Base-by-base conservation (phyloP, 108 stramenopile genomes). In the Cylindrotheca closterium region DNA sequence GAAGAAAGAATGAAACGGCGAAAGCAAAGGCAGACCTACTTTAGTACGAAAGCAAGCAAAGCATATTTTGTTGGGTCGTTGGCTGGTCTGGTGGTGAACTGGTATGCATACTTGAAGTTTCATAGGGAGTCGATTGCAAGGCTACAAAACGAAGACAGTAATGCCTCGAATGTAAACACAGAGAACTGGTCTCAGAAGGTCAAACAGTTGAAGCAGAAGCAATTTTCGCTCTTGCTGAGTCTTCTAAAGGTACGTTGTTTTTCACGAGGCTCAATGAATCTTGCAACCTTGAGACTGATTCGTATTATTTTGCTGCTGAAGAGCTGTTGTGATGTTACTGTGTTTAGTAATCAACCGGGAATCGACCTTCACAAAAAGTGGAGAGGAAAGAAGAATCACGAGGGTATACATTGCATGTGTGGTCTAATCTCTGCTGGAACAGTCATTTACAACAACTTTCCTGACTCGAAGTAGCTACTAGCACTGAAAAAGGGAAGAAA, bases 311-410 rank as follows among this genome's bases (percentile, higher is more conserved):
- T 31, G 30, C 21, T 37, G 1, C 17, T 58, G 8, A 45, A 81
- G 79, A 85, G 84, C 50, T 73, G 72, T 12, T 84, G 84, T 48
- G 89, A 94, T 42, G 72, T 87, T 30, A 67, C 78, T 7, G 89
- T 91, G 3, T 94, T 94, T 58, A 86, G 88, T 47, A 94, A 94
- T 79, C 87, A 88, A 49, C 79, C 85, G 32, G 89, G 92, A 2
- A 62, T 91, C 37, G 88, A 91, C 64, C 70, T 94, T 50, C 84
- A 84, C 54, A 57, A 75, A 51, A 87, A 83, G 54, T 79, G 37
- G 22, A 56, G 85, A 17, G 93, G 89, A 1, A 83, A 79, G 69
- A 91, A 91, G 79, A 83, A 87, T 58, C 82, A 89, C 52, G 93
- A 94, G 74, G 86, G 74, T 15, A 68, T 94, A 52, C 84, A 89